Conservation (phyloP, 2,329 filamentous ascomycete species). For the Immersiporthe knoxdaviesiana region DNA sequence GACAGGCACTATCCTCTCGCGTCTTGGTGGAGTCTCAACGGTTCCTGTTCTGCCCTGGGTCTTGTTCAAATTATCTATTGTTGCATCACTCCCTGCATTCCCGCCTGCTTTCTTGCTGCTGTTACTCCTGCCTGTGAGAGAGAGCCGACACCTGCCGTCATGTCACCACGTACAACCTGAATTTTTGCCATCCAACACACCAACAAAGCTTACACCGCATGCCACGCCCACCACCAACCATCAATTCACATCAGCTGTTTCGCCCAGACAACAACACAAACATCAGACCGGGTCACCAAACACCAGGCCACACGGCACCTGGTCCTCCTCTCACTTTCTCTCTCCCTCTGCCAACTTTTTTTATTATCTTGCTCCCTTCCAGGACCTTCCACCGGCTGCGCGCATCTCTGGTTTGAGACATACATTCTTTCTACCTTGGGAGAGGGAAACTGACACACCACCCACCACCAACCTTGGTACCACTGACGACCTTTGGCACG, state of each 20-base stretch:
- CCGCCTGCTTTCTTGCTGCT: neutral
- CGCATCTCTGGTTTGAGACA: constrained; percentile 23
- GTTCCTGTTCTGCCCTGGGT: neutral
- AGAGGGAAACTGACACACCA: constrained; percentile 7
- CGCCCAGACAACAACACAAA: neutral
- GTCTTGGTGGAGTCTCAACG: neutral
- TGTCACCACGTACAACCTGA: constrained; percentile 12
- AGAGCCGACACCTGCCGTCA: neutral
- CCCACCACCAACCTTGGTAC: constrained; percentile 1
- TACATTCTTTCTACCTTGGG: constrained; percentile 22
- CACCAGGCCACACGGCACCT: constrained; percentile 4
- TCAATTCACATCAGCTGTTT: neutral
- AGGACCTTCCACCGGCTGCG: constrained; percentile 16
- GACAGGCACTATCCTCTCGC: no score
- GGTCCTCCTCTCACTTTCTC: constrained; percentile 2
- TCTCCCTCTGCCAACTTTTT: constrained; percentile 1
- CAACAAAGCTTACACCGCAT: neutral
- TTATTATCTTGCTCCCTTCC: neutral
- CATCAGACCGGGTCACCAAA: neutral
- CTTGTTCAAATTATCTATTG: neutral
- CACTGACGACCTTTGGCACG: constrained; percentile 19
- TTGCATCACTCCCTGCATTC: no score
- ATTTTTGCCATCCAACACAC: constrained; percentile 1
- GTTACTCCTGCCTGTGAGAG: neutral
- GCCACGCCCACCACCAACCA: neutral